Percentiles rank a stretch among this genome's conserved stretches.
phyloP scores from a whole-genome alignment of 2,329 filamentous ascomycete species.

The Plenodomus lindquistii region DNA sequence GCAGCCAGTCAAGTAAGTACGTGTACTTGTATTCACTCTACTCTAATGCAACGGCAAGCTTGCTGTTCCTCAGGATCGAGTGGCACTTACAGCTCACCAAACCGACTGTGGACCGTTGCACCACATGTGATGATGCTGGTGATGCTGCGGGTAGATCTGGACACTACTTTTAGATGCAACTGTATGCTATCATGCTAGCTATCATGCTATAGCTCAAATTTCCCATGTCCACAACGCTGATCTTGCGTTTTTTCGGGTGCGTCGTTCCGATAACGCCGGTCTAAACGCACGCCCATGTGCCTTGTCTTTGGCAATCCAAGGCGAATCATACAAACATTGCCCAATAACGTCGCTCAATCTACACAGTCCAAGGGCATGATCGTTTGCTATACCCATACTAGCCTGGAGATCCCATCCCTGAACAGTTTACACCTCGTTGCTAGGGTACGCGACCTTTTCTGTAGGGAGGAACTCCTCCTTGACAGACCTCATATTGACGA shows the following conservation, averaged over 20 bases:
- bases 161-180: no score
- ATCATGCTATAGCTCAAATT: neutral
- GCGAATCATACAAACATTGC: neutral
- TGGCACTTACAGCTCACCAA: no score
- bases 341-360: neutral
- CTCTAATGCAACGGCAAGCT: no score
- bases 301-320: neutral
- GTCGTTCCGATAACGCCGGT: neutral
- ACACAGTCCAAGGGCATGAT: no score
- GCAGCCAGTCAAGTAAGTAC: no score
- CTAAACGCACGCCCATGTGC: neutral
- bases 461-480: conserved; percentile 60
- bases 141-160: no score
- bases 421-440: conserved; percentile 49
- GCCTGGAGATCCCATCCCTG: neutral
- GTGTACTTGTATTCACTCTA: no score
- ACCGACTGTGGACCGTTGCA: no score
- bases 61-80: no score
- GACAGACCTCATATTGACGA: conserved; percentile 60
- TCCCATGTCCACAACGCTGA: neutral
- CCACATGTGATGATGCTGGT: no score
- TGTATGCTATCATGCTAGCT: neutral
- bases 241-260: neutral
- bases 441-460: conserved; percentile 56
- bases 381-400: neutral